These are phyloP conservation scores for Ulvella scutata DNA, from an alignment of 139 green algal genomes.

Conservation along the genomic window DNA sequence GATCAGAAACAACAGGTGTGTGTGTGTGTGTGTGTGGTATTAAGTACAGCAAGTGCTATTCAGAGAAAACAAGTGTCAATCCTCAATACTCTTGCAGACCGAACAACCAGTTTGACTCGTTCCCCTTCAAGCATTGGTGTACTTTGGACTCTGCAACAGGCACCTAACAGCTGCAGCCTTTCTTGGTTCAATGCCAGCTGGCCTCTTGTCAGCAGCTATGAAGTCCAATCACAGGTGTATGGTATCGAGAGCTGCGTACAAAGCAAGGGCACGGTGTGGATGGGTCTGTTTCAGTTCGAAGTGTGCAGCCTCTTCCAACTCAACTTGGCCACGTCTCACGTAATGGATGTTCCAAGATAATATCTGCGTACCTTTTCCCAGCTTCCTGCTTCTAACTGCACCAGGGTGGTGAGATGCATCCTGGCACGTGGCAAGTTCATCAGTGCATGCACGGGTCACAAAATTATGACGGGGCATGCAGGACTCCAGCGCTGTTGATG, in stretches of 20 bases:
- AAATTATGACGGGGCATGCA: neutral
- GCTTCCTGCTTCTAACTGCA: neutral
- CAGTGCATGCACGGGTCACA: neutral
- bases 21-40: too few species aligned
- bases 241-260: neutral
- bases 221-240: neutral
- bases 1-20: too few species aligned
- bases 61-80: too few species aligned
- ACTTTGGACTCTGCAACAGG: neutral
- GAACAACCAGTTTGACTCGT: neutral
- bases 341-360: neutral
- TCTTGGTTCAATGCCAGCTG: neutral
- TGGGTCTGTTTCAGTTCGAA: neutral
- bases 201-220: neutral
- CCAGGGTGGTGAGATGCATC: neutral
- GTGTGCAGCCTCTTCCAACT: too few species aligned
- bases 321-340: too few species aligned
- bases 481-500: neutral
- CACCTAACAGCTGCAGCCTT: neutral
- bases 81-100: neutral
- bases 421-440: neutral
- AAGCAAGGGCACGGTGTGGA: neutral
- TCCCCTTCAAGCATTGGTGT: neutral
- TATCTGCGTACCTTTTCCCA: neutral
- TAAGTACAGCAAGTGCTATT: too few species aligned